Evolutionary conservation across 225 moss, liverwort and hornwort species (phyloP).

Genomic region (Polytrichum commune): DNA sequence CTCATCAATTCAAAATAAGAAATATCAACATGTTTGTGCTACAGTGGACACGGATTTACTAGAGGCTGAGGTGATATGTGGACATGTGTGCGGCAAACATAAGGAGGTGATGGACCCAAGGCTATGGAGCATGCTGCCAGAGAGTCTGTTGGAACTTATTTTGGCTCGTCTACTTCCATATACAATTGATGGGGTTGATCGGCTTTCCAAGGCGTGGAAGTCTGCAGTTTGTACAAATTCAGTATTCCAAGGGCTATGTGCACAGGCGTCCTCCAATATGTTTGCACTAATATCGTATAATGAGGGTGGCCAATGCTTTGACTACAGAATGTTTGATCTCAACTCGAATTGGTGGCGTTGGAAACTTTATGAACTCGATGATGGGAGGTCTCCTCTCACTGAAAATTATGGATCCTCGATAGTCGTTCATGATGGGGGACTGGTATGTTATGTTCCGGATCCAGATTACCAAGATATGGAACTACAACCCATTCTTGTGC

Average conservation of each 20-base stretch:
- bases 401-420: not conserved
- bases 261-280: not conserved
- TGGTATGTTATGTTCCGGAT: constrained; percentile 9
- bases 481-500: constrained; percentile 1
- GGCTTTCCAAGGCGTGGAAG: not conserved
- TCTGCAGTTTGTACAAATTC: not conserved
- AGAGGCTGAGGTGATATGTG: not conserved
- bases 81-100: not conserved
- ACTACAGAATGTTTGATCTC: not conserved
- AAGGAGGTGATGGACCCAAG: not conserved
- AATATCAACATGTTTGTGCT: not conserved
- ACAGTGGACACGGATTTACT: not conserved
- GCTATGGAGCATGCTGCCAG: constrained; percentile 12
- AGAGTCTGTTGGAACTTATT: constrained; percentile 11
- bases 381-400: not conserved
- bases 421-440: not conserved
- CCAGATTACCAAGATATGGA: not conserved
- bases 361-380: not conserved
- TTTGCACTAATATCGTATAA: constrained; percentile 4
- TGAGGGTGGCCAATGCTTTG: not conserved
- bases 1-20: not conserved
- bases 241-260: not conserved
- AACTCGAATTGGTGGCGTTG: not conserved
- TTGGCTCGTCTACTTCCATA: constrained; percentile 1
- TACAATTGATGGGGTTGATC: not conserved